Evolutionary conservation across 139 green algal species (phyloP), one percentile per base, ranked within the genome.

Genomic region (Eudorina sp.): DNA sequence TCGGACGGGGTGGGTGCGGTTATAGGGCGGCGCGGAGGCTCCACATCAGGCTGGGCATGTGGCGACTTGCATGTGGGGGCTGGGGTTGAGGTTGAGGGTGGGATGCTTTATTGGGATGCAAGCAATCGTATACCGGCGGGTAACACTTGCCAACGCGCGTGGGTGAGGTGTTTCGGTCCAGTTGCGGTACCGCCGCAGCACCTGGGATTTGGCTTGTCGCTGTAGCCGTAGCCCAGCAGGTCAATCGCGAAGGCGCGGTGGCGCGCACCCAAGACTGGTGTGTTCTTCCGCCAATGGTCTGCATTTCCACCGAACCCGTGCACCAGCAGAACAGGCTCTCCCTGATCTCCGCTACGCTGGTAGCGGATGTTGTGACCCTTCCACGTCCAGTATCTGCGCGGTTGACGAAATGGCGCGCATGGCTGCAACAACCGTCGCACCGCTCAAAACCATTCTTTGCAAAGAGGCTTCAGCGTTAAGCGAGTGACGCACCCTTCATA

Each of bases 241-340:
- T 99, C 97, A 21, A 99, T 96, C 40, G 97, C 94, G 82, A 92
- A 99, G 0, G 92, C 92, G 0, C 91, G 90, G 46, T 90, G 90
- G 11, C 85, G 53, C 34, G 87, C 21, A 1, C 88, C 97, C 25
- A 99, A 87, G 34, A 80, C 91, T 0, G 91, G 91, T 23, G 96
- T 92, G 90, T 99, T 99, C 87, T 99, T 98, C 25, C 97, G 89
- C 95, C 95, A 98, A 84, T 98, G 96, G 88, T 97, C 95, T 8
- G 88, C 89, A 92, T 99, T 99, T 40, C 94, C 96, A 2, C 97
- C 97, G 94, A 99, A 99, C 14, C 97, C 97, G 73, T 99, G 97
- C 8, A 99, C 92, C 34, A 96, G 89, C 8, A 98, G 66, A 36
- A 78, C 72, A 1, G 90, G 88, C 25, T 72, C 78, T 3, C 88